Conservation (phyloP, 345 rosid genomes). For the Lepidium didymum region DNA sequence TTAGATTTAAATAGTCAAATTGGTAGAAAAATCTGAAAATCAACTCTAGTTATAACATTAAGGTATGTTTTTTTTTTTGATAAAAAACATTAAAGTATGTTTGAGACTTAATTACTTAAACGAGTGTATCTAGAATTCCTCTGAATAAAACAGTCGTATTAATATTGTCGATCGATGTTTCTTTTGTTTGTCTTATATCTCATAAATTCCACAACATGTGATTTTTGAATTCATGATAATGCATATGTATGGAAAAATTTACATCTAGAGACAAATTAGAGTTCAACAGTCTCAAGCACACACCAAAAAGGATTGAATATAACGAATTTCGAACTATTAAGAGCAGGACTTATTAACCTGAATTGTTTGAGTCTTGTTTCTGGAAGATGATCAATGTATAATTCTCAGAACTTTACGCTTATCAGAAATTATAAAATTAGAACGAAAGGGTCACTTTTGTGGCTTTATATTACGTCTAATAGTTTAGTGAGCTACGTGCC, state of each 20-base stretch:
- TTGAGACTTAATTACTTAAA: not conserved
- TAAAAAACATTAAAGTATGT: not conserved
- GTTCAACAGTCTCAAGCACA: not conserved
- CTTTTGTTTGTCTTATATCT: too few relatives aligned
- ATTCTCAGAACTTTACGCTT: not conserved
- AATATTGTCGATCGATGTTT: too few relatives aligned
- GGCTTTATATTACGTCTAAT: slow-evolving; percentile 13
- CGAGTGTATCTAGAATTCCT: not conserved
- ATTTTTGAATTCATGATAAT: not conserved
- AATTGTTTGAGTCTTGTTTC: not conserved
- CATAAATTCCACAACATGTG: not conserved
- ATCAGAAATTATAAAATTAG: not conserved
- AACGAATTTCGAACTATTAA: not conserved
- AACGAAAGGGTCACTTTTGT: not conserved
- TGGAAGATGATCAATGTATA: not conserved
- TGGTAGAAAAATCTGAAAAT: not conserved
- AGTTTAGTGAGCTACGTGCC: slow-evolving; percentile 6
- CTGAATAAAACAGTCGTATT: too few relatives aligned
- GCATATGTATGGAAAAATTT: not conserved
- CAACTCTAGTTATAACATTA: not conserved
- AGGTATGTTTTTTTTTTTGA: too few relatives aligned
- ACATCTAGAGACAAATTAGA: not conserved
- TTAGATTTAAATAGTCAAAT: not conserved
- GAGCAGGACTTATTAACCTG: not conserved
- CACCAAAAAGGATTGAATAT: too few relatives aligned